Evolutionary conservation across 2,329 filamentous ascomycete genomes (phyloP).

Genomic region (Pseudogymnoascus sp.): DNA sequence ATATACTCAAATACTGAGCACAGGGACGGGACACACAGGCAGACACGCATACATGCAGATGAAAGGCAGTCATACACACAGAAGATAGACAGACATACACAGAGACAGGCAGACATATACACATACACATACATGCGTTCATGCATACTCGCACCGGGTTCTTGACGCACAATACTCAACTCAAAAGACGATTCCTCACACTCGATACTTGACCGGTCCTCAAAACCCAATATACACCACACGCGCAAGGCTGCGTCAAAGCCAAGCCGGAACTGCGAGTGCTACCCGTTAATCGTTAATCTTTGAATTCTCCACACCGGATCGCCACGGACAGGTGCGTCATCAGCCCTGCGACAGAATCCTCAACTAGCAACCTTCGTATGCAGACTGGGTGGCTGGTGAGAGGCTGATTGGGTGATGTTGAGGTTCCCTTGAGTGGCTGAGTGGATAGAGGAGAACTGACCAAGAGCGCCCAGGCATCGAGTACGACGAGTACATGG

Average conservation of each 20-base stretch:
- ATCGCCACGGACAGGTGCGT: constrained; percentile 1
- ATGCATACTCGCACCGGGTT: neutral
- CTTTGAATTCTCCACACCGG: neutral
- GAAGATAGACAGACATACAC: neutral
- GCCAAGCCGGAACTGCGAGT: neutral
- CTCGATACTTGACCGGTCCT: neutral
- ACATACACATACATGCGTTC: neutral
- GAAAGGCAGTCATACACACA: neutral
- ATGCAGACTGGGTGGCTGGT: neutral
- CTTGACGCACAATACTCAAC: neutral
- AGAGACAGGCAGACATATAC: neutral
- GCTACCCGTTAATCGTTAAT: neutral
- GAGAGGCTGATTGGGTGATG: neutral
- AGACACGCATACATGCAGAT: neutral
- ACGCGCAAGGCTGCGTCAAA: neutral
- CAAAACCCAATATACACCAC: neutral
- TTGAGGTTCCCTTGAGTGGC: neutral
- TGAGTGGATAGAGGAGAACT: neutral
- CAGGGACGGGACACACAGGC: neutral
- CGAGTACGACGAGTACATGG: neutral
- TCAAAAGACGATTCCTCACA: neutral
- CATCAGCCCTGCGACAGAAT: constrained; percentile 1
- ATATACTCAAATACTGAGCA: neutral
- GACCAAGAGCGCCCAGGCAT: neutral
- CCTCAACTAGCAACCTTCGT: neutral